These are phyloP conservation scores for Cicer arietinum DNA, from an alignment of 306 rosid genomes.

Conservation along the genomic window DNA sequence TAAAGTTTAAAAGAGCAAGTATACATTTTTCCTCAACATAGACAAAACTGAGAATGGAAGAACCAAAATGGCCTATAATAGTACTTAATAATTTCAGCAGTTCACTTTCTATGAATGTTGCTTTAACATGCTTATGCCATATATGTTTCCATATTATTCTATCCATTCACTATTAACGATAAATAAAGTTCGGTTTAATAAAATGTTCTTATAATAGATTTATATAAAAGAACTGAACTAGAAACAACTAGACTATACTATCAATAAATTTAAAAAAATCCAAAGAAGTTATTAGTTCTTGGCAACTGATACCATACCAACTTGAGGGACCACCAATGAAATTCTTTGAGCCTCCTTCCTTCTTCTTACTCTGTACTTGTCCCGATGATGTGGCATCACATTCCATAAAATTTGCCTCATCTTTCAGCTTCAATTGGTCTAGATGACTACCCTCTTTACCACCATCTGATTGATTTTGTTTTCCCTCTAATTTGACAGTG, in stretches of 20 bases:
- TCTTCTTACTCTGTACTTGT: conserved; percentile 49
- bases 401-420: conserved; percentile 46
- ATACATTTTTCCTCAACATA: neutral
- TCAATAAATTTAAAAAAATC: conserved; percentile 28
- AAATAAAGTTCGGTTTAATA: neutral
- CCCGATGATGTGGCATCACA: conserved; percentile 52
- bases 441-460: conserved; percentile 44
- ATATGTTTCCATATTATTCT: conserved; percentile 14
- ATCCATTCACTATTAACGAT: neutral
- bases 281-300: conserved; percentile 39
- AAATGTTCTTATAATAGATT: neutral
- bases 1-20: conserved; percentile 7
- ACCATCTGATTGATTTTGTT: conserved; percentile 46
- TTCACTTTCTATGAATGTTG: conserved; percentile 27
- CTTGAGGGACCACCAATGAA: conserved; percentile 81
- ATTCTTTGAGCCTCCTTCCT: conserved; percentile 52
- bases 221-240: conserved; percentile 6
- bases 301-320: conserved; percentile 62
- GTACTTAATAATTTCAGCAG: neutral
- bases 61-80: conserved; percentile 15
- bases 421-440: conserved; percentile 50
- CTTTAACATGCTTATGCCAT: conserved; percentile 17
- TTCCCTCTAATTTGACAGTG: conserved; percentile 39
- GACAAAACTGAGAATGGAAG: neutral
- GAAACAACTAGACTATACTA: conserved; percentile 30